Conservation (phyloP, 768 basidiomycete species). For the Lentinus tigrinus region DNA sequence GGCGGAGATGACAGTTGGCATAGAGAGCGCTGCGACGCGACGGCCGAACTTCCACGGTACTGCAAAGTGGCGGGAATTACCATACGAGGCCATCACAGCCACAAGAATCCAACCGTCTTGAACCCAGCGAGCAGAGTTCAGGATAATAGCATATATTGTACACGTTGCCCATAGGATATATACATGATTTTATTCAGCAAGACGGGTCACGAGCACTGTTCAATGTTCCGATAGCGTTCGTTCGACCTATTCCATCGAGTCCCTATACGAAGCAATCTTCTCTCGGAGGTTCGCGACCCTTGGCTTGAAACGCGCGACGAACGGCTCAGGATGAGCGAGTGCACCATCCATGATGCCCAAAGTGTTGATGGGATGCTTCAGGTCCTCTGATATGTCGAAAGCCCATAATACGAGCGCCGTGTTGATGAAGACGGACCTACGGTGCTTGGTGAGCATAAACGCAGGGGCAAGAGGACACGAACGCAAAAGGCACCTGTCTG, state of each 20-base stretch:
- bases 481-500: slow-evolving; percentile 27
- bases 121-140: too few species aligned
- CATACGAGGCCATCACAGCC: not conserved
- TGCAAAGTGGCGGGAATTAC: not conserved
- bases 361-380: slow-evolving; percentile 54
- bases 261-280: slow-evolving; percentile 2
- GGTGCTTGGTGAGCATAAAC: not conserved
- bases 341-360: slow-evolving; percentile 63
- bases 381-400: slow-evolving; percentile 55
- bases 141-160: too few species aligned
- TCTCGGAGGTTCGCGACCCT: slow-evolving; percentile 29
- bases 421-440: slow-evolving; percentile 62
- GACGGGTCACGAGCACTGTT: too few species aligned
- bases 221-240: not conserved
- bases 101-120: too few species aligned
- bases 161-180: too few species aligned
- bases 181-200: too few species aligned
- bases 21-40: not conserved
- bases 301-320: slow-evolving; percentile 56
- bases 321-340: slow-evolving; percentile 63
- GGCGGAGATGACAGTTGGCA: slow-evolving; percentile 4
- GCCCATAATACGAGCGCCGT: slow-evolving; percentile 65
- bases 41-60: not conserved
- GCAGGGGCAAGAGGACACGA: not conserved
- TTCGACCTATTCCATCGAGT: not conserved